Base-by-base conservation (phyloP, 2,329 filamentous ascomycete genomes). In the Monilinia aucupariae region DNA sequence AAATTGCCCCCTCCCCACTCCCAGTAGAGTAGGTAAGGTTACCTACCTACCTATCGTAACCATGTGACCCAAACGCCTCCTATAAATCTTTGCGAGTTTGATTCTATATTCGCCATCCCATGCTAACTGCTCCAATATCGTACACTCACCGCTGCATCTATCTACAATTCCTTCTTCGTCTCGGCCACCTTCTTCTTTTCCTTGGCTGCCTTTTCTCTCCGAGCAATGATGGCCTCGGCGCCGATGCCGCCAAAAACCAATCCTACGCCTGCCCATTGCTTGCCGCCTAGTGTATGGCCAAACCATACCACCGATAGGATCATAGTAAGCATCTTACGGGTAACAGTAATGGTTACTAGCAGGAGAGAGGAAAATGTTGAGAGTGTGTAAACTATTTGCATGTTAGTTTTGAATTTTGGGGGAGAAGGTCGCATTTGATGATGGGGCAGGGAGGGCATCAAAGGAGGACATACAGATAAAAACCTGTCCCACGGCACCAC, bases 301-400 rank as follows among this genome's bases (percentile, higher is more conserved):
- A 97, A 99, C 78, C 91, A 92, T 65, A 97, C 80, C 34, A 99
- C 94, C 61, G 91, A 96, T 59, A 97, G 82, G 64, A 97, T 91
- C 94, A 99, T 99, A 69, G 93, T 97, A 75, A 97, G 84, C 94
- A 99, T 99, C 80, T 99, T 99, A 73, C 94, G 84, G 52, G 94
- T 99, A 52, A 99, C 94, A 2, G 92, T 99, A 3, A 99, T 92
- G 5, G 94, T 97, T 50, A 97, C 93, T 56, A 99, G 85, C 59
- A 97, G 82, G 55, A 99, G 84, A 12, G 89, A 94, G 12, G 90
- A 94, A 78, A 97, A 99, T 56, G 90, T 91, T 17, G 92, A 89
- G 7, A 99, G 83, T 0, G 94, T 97, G 77, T 96, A 92, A 81
- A 96, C 85, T 64, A 37, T 41, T 60, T 56, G 4, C 25, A 48